Evolutionary conservation across 371 early-diverging fungal species (phyloP), one percentile per base, ranked within the genome.

Genomic region (Zopfochytrium polystomum): DNA sequence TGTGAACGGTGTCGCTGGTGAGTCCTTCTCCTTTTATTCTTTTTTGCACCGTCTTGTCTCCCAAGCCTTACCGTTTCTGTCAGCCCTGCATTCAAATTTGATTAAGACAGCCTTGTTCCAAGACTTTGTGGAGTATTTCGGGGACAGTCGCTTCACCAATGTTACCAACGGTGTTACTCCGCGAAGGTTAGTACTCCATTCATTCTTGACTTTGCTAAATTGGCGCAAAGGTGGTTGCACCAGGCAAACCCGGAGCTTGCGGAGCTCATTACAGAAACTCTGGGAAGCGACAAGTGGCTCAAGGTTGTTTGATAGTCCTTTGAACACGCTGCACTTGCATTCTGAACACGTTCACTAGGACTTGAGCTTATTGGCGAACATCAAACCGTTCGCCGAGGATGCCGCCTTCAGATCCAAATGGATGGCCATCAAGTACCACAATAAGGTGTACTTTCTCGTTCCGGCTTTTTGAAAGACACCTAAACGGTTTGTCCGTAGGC

Each of bases 101-200:
- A 86, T 95, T 75, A 86, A 85, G 71, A 81, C 80, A 33, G 72
- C 82, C 62, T 81, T 94, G 63, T 94, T 95, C 76, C 70, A 76
- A 52, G 92, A 93, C 73, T 94, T 93, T 76, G 88, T 91, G 32
- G 77, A 78, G 45, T 85, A 82, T 71, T 93, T 82, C 72, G 95
- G 92, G 25, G 78, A 70, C n/a, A 83, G 82, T 29, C 89, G 89
- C 74, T 94, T 95, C 62, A 80, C 84, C 68, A 94, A 94, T 77
- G 90, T 90, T 68, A 94, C 95, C 61, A 95, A 95, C 72, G 95
- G 95, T 55, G 87, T 95, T 47, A 90, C 95, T 4, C 94, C 95
- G 30, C 83, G 81, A 33, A 60, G 65, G 61, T 71, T 1, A 29
- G 27, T 46, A 22, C 31, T 13, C 22, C 20, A 23, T 9, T 20